Base-by-base conservation (phyloP, 2,329 filamentous ascomycete species). In the Emergomyces pasteurianus region DNA sequence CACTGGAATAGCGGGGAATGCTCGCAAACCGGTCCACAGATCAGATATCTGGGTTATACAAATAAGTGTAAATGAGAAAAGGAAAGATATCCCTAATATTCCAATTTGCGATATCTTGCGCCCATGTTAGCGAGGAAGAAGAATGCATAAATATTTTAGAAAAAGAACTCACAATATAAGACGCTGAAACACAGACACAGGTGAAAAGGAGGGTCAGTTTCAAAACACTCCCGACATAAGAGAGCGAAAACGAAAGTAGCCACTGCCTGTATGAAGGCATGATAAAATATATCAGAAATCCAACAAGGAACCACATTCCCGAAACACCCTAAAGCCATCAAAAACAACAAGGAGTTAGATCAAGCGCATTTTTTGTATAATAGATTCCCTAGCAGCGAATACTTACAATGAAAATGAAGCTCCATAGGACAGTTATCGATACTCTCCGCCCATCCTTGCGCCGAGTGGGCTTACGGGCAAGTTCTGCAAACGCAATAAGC, bases 61-160 rank as follows among this genome's bases (percentile, higher is more conserved):
- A 61, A 72, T 54, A 64, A 71, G 65, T 67, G 78, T 53, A 68
- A 73, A 69, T 36, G 71, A 68, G 1, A 71, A 66, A 18, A 79
- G 60, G 2, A 77, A 68, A 21, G 72, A 70, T 16, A 79, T 68
- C 2, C 73, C 74, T 31, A 75, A 64, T 3, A 74, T 58, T 21
- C 76, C 76, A 60, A 74, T 68, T 55, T 74, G 71, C 16, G 70
- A 67, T 21, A 78, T 67, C 79, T 81, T 59, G 3, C n/a, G n/a
- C 10, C 47, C 57, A 36, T 69, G 61, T 68, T 62, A 52, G 59
- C 23, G 18, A 8, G 34, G 38, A 42, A 9, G 49, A 53, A 50
- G 26, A 12, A 21, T 3, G 31, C n/a, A 26, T 16, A 58, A 50
- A 16, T 6, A 21, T 9, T 28, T 54, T 23, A 58, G 34, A 63